Evolutionary conservation across 2,329 filamentous ascomycete genomes (phyloP), one percentile per base, ranked within the genome.

Genomic region (Coccinonectria pachysandricola): DNA sequence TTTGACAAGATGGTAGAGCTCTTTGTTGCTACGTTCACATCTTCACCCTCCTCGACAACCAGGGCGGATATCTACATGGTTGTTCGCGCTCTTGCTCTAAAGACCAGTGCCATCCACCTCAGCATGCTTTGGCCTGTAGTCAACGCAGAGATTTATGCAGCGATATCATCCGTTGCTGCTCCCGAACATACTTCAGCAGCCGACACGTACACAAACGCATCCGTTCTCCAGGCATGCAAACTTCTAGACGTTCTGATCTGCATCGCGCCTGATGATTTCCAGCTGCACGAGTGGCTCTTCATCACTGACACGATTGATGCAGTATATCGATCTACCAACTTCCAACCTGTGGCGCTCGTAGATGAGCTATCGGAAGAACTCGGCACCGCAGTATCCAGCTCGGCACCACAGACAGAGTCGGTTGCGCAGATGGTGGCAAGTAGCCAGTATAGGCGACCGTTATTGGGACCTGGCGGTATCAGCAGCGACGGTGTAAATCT

Each of bases 221-320:
- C 81, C 3, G 62, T 95, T 10, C 60, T 98, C 3, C 88, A 98
- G 52, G 87, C 86, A 1, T 95, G 87, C 59, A 98, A 96, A 50
- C 68, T 98, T 3, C 68, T 98, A 4, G 91, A 98, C 47, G 64
- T 86, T 12, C 65, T 98, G n/a, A 70, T 96, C 9, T 78, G 85
- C 21, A 65, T 87, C 6, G 79, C 82, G 4, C 88, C 87, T 0
- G 91, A 98, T 42, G 91, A 98, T 52, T 98, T 96, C 57, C 91
- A 96, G 54, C 71, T 96, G n/a, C 80, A 93, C 46, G 85, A 95
- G 60, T 98, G 91, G 91, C 72, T 96, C 4, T 98, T 94, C 53
- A 78, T 98, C 29, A 93, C 86, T 2, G 91, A 98, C 54, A 96
- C 88, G 9, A 87, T 95, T 38, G 91, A 98, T 45, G 87, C 91